These are phyloP conservation scores for Meripilus lineatus DNA, from an alignment of 1,284 basidiomycete genomes.

Conservation along the genomic window DNA sequence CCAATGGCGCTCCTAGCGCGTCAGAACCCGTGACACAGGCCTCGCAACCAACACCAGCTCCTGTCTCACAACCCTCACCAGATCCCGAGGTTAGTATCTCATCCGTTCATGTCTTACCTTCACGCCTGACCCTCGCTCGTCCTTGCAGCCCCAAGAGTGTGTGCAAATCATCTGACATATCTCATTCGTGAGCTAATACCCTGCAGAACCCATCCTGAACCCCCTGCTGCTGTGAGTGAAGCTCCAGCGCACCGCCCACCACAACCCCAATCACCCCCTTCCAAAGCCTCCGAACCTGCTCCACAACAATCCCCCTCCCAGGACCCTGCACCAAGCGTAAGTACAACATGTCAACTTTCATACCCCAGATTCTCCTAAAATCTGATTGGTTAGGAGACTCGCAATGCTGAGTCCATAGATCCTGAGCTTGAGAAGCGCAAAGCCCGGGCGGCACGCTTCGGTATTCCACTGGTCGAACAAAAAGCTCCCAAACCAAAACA, in stretches of 20 bases:
- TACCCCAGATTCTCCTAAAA: constrained; percentile 11
- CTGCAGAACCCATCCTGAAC: too few species aligned
- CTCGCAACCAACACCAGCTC: neutral
- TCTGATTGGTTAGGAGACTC: constrained; percentile 29
- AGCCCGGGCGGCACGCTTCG: constrained; percentile 63
- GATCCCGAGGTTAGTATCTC: too few species aligned
- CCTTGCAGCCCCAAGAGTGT: too few species aligned
- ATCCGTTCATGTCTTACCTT: too few species aligned
- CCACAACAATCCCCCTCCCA: neutral
- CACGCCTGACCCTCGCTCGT: too few species aligned
- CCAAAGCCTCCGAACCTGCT: neutral
- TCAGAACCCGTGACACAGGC: neutral
- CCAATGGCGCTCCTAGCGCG: constrained; percentile 11
- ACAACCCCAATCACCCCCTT: neutral
- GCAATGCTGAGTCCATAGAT: too few species aligned
- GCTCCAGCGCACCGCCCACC: constrained; percentile 4
- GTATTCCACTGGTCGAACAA: constrained; percentile 54
- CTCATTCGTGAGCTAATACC: too few species aligned
- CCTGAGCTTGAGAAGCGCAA: constrained; percentile 53
- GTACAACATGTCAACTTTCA: neutral
- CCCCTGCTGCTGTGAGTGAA: too few species aligned
- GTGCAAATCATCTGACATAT: too few species aligned
- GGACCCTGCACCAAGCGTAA: neutral
- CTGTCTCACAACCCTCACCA: neutral
- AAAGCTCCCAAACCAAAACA: constrained; percentile 4